Conservation (phyloP, 208 protist genomes). For the Crithidia thermophila region DNA sequence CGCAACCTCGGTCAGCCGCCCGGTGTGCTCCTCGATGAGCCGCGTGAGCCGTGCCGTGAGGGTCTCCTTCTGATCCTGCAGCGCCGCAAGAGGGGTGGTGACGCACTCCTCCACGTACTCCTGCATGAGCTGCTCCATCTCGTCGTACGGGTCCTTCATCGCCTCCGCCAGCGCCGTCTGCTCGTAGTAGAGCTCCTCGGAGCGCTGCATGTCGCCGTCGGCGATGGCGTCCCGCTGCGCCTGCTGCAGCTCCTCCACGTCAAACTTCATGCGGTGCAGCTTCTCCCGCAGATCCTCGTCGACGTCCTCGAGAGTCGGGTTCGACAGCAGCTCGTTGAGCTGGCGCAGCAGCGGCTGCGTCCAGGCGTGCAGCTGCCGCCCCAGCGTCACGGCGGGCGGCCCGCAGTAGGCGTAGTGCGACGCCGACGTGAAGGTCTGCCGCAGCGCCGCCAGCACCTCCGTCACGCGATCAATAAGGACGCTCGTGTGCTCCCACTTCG, state of each 20-base stretch:
- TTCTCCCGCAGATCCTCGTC: conserved; percentile 63
- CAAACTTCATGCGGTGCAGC: conserved; percentile 71
- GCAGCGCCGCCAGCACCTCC: conserved; percentile 34
- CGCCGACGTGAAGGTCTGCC: conserved; percentile 11
- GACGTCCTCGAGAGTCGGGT: conserved; percentile 33
- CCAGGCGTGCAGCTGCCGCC: conserved; percentile 40
- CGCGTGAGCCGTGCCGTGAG: conserved; percentile 22
- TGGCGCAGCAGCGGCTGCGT: conserved; percentile 53
- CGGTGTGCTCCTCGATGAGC: conserved; percentile 13
- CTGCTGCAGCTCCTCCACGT: conserved; percentile 73
- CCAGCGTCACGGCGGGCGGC: conserved; percentile 13
- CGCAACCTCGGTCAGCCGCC: conserved; percentile 16
- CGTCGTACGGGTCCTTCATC: conserved; percentile 58
- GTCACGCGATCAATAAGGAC: conserved; percentile 36
- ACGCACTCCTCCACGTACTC: conserved; percentile 35
- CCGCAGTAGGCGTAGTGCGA: conserved; percentile 37
- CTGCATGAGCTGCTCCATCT: conserved; percentile 54
- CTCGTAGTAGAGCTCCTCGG: conserved; percentile 83
- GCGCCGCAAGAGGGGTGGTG: conserved; percentile 26
- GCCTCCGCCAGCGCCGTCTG: conserved; percentile 69
- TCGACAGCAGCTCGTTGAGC: conserved; percentile 45
- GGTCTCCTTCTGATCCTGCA: conserved; percentile 35
- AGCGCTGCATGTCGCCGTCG: conserved; percentile 81
- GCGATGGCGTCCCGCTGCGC: conserved; percentile 75
- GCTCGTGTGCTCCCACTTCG: conserved; percentile 20